phyloP scores from a whole-genome alignment of 2,329 filamentous ascomycete genomes.

The Cercospora citrullina region DNA sequence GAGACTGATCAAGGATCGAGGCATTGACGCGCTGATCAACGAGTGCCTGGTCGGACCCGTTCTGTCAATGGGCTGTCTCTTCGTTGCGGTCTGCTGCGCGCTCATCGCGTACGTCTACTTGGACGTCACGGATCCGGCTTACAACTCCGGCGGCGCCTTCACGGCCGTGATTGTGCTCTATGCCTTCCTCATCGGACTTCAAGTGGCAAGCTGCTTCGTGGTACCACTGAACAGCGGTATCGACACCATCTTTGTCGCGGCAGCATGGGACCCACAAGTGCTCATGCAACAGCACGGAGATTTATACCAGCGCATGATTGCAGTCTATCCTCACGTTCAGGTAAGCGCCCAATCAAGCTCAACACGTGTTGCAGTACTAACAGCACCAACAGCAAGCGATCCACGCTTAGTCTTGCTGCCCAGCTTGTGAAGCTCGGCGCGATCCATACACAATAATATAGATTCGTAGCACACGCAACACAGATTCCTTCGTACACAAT shows the following conservation, averaged over 20 bases:
- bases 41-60: conserved; percentile 70
- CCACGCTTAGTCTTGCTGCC: conserved; percentile 26
- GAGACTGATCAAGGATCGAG: conserved; percentile 63
- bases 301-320: conserved; percentile 74
- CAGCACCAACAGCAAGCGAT: conserved; percentile 64
- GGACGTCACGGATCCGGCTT: conserved; percentile 73
- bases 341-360: conserved; percentile 10
- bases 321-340: conserved; percentile 69
- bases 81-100: conserved; percentile 79
- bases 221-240: conserved; percentile 86
- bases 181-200: conserved; percentile 83
- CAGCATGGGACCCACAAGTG: conserved; percentile 67
- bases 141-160: conserved; percentile 68
- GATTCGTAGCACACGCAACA: conserved; percentile 6
- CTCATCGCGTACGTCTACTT: conserved; percentile 86
- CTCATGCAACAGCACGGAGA: conserved; percentile 79
- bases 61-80: conserved; percentile 63
- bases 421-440: conserved; percentile 4
- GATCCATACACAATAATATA: not conserved
- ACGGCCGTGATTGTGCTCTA: conserved; percentile 80
- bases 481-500: not conserved
- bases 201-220: conserved; percentile 86
- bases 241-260: conserved; percentile 86
- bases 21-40: conserved; percentile 85
- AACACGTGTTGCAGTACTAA: conserved; percentile 16